Evolutionary conservation across 2,329 filamentous ascomycete species (phyloP), one percentile per base, ranked within the genome.

Genomic region (Falciphora oryzae): DNA sequence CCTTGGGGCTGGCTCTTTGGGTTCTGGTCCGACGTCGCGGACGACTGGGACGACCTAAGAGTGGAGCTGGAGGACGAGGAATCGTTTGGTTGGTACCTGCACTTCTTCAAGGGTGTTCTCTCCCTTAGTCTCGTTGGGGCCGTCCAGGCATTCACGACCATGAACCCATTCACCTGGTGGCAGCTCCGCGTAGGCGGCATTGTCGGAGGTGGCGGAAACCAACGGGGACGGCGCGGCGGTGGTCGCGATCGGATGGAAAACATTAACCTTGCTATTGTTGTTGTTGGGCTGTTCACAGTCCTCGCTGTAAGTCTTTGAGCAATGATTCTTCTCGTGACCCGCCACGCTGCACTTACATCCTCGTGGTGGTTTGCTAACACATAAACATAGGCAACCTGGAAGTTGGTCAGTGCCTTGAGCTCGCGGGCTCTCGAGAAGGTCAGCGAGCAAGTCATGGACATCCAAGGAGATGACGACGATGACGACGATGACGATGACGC

Each of bases 21-120:
- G 28, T 77, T 82, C 57, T 78, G 87, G 31, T 77, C 80, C 32
- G 78, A 75, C 62, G 75, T 78, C 66, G 60, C 75, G 69, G 67
- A 77, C 70, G 70, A 77, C 59, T 28, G 65, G 5, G 58, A 65
- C 11, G 63, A 61, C 1, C 44, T 62, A 3, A 27, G 65, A 18
- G 61, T 63, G 27, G 59, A 65, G n/a, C 59, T 76, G 66, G 77
- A 71, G 67, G 81, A 84, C 14, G 79, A 84, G 50, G 81, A 84
- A 65, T 74, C 81, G 16, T 76, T 77, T 1, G 85, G 86, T 1
- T 98, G 94, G 94, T 71, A 81, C 8, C 87, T 91, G 70, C 95
- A 99, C 73, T 95, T 97, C 69, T 68, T 90, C 65, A 97, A 97
- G 75, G 95, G 95, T 0, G 82, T 97, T 69, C 89, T 94, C n/a